Evolutionary conservation across 2,329 filamentous ascomycete species (phyloP).

Genomic region (Pseudocercospora fijiensis): DNA sequence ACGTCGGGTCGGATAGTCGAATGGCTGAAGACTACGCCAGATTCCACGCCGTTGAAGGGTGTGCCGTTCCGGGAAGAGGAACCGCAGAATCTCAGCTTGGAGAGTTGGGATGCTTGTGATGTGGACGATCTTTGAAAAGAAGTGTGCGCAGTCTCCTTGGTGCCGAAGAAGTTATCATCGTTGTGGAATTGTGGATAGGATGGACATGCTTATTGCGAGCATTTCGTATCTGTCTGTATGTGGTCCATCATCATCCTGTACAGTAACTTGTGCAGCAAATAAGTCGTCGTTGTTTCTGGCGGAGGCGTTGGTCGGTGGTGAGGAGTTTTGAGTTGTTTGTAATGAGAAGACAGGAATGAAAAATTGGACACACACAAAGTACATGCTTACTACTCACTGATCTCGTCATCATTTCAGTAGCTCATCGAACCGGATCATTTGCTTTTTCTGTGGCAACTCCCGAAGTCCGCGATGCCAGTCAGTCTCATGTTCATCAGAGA

Average conservation of each 20-base stretch:
- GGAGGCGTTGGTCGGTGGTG: background rate
- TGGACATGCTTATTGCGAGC: conserved; percentile 16
- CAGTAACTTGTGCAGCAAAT: background rate
- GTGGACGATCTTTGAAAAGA: conserved; percentile 17
- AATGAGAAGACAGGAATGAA: conserved; percentile 11
- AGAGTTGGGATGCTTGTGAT: background rate
- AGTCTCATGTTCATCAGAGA: background rate
- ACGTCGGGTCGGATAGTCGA: conserved; percentile 4
- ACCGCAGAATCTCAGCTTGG: background rate
- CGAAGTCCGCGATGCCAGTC: background rate
- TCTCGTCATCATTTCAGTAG: too few relatives aligned
- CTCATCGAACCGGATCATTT: background rate
- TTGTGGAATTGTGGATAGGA: background rate
- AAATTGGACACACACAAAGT: background rate
- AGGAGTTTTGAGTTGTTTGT: background rate
- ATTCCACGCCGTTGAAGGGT: background rate
- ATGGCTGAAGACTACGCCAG: background rate
- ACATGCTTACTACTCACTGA: background rate
- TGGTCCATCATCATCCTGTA: background rate
- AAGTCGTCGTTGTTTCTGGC: conserved; percentile 3
- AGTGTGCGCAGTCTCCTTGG: conserved; percentile 11
- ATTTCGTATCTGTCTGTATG: conserved; percentile 16
- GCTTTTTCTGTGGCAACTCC: background rate
- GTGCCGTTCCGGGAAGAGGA: background rate
- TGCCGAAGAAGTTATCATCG: background rate